Percentiles rank a stretch among this genome's conserved stretches.
Evolutionary conservation across 75 land plant species (phyloP).

Genomic region (Chamaecyparis obtusa): DNA sequence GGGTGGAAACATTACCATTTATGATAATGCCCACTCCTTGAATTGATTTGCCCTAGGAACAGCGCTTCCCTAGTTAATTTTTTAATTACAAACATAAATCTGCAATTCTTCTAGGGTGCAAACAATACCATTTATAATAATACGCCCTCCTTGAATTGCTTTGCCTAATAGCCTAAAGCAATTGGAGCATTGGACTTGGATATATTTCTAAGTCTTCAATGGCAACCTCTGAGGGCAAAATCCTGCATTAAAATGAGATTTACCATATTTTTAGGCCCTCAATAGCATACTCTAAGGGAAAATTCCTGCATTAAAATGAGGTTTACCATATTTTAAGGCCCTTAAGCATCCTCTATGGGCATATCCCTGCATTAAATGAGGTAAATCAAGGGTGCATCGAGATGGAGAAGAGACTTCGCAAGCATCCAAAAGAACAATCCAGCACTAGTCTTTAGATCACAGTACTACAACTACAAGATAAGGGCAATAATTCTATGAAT

Average conservation of each 20-base stretch:
- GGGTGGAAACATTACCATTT: not conserved
- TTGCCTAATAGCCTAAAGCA: not conserved
- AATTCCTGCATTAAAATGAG: too few relatives aligned
- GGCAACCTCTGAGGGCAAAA: not conserved
- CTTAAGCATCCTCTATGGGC: not conserved
- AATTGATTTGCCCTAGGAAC: not conserved
- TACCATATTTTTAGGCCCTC: too few relatives aligned
- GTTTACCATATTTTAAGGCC: not conserved
- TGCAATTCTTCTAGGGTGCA: not conserved
- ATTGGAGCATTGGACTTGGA: not conserved
- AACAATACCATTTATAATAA: not conserved
- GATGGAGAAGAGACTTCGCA: not conserved
- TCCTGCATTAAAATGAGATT: too few relatives aligned
- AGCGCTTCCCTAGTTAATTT: not conserved
- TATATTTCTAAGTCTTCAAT: too few relatives aligned
- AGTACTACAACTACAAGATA: not conserved
- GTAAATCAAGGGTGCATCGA: not conserved
- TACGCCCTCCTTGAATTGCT: not conserved
- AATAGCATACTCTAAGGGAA: too few relatives aligned
- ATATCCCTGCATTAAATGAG: not conserved
- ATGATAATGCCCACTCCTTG: not conserved
- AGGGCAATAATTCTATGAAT: not conserved
- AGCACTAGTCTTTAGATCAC: not conserved
- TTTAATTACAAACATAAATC: not conserved
- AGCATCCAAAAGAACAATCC: not conserved